Evolutionary conservation across 2,329 filamentous ascomycete species (phyloP).

Genomic region (Claviceps sorghi): DNA sequence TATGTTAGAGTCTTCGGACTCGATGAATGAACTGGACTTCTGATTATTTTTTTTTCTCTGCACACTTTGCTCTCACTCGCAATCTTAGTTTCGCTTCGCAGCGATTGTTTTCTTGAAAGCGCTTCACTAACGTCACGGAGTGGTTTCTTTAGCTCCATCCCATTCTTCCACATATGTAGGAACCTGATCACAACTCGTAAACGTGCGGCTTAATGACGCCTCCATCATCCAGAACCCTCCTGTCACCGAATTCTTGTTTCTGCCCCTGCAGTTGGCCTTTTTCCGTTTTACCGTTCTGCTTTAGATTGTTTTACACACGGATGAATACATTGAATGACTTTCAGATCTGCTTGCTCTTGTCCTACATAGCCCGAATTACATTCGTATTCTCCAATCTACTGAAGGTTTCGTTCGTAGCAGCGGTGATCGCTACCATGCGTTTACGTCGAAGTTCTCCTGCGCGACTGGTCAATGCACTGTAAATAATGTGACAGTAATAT

Average conservation of each 20-base stretch:
- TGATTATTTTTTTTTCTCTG: slow-evolving; percentile 32
- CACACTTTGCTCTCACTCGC: slow-evolving; percentile 5
- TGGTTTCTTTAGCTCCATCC: slow-evolving; percentile 2
- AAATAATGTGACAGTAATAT: neutral
- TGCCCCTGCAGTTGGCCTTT: neutral
- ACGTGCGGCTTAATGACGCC: neutral
- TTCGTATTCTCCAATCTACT: neutral
- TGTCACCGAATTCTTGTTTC: neutral
- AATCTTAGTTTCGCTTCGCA: neutral
- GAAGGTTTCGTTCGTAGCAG: neutral
- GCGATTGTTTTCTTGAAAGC: neutral
- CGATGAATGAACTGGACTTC: slow-evolving; percentile 82
- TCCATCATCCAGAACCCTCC: neutral
- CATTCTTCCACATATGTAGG: neutral
- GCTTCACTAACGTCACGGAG: slow-evolving; percentile 2
- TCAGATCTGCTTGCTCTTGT: slow-evolving; percentile 2
- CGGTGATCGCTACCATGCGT: slow-evolving; percentile 54
- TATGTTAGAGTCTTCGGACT: slow-evolving; percentile 61
- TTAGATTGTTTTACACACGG: slow-evolving; percentile 9
- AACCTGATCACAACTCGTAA: neutral
- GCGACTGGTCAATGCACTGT: slow-evolving; percentile 15
- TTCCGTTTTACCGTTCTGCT: too few species aligned
- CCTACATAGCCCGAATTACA: slow-evolving; percentile 6
- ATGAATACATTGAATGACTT: slow-evolving; percentile 1
- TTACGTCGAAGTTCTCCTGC: slow-evolving; percentile 86